A percentile compares a stretch with the other conserved stretches of the same genome.
These are phyloP conservation scores for Albizia julibrissin DNA, from an alignment of 306 rosid species.

Conservation along the genomic window DNA sequence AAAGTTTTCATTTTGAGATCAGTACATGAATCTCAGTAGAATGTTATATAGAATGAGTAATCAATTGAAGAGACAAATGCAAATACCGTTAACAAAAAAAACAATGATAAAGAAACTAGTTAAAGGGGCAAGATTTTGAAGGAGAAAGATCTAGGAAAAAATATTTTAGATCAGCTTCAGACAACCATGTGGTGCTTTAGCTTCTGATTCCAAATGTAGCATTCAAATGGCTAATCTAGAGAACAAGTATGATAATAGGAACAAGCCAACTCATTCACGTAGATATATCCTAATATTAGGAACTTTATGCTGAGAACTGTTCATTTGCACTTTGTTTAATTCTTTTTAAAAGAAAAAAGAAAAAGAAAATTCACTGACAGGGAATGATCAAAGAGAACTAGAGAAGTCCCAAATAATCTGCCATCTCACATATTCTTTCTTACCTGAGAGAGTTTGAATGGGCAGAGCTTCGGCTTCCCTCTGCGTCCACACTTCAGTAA, in stretches of 20 bases:
- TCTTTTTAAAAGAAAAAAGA: neutral
- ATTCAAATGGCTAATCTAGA: slow-evolving; percentile 4
- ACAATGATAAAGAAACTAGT: neutral
- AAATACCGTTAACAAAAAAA: neutral
- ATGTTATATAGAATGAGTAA: neutral
- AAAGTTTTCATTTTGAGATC: neutral
- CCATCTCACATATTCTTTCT: neutral
- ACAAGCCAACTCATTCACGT: neutral
- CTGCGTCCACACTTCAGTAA: slow-evolving; percentile 74
- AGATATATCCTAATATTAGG: neutral
- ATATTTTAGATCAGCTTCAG: neutral
- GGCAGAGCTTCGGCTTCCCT: slow-evolving; percentile 85
- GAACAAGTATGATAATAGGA: slow-evolving; percentile 12
- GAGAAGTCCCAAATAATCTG: neutral
- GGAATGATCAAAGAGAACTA: neutral
- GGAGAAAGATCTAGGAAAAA: neutral
- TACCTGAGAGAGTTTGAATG: slow-evolving; percentile 84
- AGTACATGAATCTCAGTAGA: neutral
- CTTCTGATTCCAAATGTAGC: slow-evolving; percentile 11
- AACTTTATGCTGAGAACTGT: neutral
- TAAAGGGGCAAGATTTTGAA: neutral
- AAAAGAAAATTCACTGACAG: neutral
- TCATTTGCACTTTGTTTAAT: neutral
- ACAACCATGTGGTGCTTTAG: neutral
- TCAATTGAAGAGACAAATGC: neutral